These are phyloP conservation scores for Leccinum longicurvipes DNA, from an alignment of 768 basidiomycete genomes.

Conservation along the genomic window DNA sequence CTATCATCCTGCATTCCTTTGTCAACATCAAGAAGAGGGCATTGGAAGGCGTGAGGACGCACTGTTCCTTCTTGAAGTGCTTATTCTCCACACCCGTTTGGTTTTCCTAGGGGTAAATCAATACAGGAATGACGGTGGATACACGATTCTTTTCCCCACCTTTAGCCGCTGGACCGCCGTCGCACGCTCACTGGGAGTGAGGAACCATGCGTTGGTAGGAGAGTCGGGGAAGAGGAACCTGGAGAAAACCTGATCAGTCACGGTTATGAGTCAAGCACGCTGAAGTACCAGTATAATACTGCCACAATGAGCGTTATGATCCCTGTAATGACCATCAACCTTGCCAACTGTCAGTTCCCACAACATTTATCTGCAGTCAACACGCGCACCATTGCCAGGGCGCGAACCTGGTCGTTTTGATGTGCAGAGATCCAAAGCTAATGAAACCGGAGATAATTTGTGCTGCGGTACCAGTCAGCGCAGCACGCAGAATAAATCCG, in stretches of 20 bases:
- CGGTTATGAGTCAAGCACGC: background rate
- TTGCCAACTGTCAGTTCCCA: slow-evolving; percentile 1
- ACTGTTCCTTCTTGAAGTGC: slow-evolving; percentile 78
- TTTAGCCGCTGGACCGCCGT: slow-evolving; percentile 65
- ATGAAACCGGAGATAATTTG: slow-evolving; percentile 73
- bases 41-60: slow-evolving; percentile 23
- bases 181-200: slow-evolving; percentile 59
- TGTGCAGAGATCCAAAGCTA: slow-evolving; percentile 65
- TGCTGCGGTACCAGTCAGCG: slow-evolving; percentile 37
- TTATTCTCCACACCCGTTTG: slow-evolving; percentile 85
- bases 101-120: slow-evolving; percentile 44
- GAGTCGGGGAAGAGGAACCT: slow-evolving; percentile 76
- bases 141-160: slow-evolving; percentile 31
- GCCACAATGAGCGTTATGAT: slow-evolving; percentile 52
- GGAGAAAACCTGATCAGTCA: background rate
- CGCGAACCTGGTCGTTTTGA: slow-evolving; percentile 51
- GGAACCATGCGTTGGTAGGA: slow-evolving; percentile 72
- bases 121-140: background rate
- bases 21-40: background rate
- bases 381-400: slow-evolving; percentile 68
- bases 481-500: background rate
- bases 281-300: slow-evolving; percentile 49
- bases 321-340: slow-evolving; percentile 75
- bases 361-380: background rate
- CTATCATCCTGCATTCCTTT: slow-evolving; percentile 48